Evolutionary conservation across 1,284 basidiomycete species (phyloP), one percentile per base, ranked within the genome.

Genomic region (Sanguinoderma infundibulare): DNA sequence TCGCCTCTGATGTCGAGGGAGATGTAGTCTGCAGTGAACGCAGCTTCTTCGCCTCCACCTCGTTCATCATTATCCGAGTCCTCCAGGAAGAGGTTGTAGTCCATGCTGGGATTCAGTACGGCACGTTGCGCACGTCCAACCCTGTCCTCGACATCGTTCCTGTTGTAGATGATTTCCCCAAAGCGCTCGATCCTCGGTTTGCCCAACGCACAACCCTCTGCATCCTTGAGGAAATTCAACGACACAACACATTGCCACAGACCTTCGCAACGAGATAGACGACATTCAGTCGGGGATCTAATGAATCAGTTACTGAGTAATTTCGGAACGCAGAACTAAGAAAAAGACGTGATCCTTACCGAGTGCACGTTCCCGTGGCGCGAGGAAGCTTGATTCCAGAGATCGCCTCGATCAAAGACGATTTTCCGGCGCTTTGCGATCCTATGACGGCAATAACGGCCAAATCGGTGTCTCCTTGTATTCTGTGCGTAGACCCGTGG

Each of bases 221-320:
- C 70, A 60, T 88, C 82, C 0, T 79, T 82, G 17, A 68, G 54
- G 14, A 65, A 66, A 2, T 84, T 83, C 0, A 92, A 74, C 0
- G 80, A 84, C 0, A 92, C 82, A 0, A 73, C 66, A 64, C 91
- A 93, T 51, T 77, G 74, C 91, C 91, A 93, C 0, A 75, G 70
- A 0, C 68, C 67, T 3, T 73, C 62, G 0, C 82, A 82, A 14
- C 75, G 71, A 0, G 83, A 78, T 0, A 92, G 78, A 10, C 84
- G 81, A 64, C 87, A 89, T 65, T 92, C 90, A 0, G 86, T 90
- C 0, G 90, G 89, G 61, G 88, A 91, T n/a, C 90, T 91, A 36
- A 56, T 15, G 53, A 47, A 26, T 44, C 53, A 32, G 34, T 59
- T 6, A 59, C 46, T 32, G 17, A 20, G 3, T 3, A 28, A 34